Evolutionary conservation across 306 rosid genomes (phyloP), one percentile per base, ranked within the genome.

Genomic region (Citrullus amarus): DNA sequence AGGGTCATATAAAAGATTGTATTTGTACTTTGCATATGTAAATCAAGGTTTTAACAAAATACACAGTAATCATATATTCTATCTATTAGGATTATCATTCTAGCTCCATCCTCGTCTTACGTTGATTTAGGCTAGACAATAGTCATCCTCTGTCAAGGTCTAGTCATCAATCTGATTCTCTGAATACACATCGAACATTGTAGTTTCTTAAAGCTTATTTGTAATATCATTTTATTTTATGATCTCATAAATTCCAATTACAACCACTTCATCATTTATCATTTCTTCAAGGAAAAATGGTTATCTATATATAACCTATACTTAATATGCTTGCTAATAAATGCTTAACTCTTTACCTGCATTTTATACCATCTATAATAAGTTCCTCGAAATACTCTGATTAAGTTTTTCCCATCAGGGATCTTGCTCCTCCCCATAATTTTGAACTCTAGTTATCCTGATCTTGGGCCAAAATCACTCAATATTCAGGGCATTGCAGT

Each of bases 401-500:
- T 69, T 11, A 44, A 69, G 38, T 69, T 69, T 48, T 69, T 69
- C 75, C 56, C 75, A 44, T 71, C 38, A 71, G 58, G 12, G 6
- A 71, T 71, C 20, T 48, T 48, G 39, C 58, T 71, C 34, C 39
- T 48, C 2, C 76, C n/a, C 58, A 44, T 44, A 39, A 18, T 70
- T 70, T 70, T 71, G 6, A 46, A 44, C 38, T 75, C 32, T 75
- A 75, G 16, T n/a, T 14, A 22, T 59, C 57, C 39, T 57, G 28
- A 32, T 62, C 16, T 77, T 77, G 78, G 75, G 72, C 41, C 65
- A 57, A 57, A 63, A 77, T 65, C 63, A 48, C 79, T 8, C 36
- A 2, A 76, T 79, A 11, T 80, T 69, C 78, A 93, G 97, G 97
- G 91, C 78, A 84, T 93, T 84, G 97, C 81, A 77, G 92, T 87